Conservation (phyloP, 345 rosid species). For the Populus deltoides region DNA sequence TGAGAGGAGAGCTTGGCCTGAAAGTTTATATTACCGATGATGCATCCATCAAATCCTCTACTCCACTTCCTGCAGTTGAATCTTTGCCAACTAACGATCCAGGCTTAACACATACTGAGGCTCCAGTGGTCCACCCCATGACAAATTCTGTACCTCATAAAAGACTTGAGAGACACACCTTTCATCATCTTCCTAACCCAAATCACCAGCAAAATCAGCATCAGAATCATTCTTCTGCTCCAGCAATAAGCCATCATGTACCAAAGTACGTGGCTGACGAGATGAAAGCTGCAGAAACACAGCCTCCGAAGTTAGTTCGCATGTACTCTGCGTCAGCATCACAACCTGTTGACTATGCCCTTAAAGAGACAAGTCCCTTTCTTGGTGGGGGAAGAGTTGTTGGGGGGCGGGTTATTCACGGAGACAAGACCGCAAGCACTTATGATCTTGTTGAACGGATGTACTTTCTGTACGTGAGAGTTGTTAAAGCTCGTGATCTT, state of each 20-base stretch:
- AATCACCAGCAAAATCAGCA: constrained; percentile 41
- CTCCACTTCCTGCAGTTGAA: constrained; percentile 36
- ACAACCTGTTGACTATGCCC: constrained; percentile 40
- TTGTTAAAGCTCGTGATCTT: constrained; percentile 35
- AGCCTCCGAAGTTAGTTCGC: constrained; percentile 67
- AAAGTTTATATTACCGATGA: constrained; percentile 78
- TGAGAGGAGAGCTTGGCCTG: constrained; percentile 91
- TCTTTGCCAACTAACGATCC: constrained; percentile 25
- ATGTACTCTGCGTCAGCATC: constrained; percentile 61
- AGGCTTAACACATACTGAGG: constrained; percentile 15
- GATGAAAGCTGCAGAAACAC: constrained; percentile 56
- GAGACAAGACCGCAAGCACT: constrained; percentile 38
- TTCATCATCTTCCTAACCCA: constrained; percentile 81
- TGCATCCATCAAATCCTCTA: constrained; percentile 62
- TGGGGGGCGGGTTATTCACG: constrained; percentile 70
- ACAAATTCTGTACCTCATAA: constrained; percentile 8
- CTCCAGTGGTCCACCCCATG: constrained; percentile 10
- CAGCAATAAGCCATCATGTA: constrained; percentile 49
- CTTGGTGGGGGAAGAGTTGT: constrained; percentile 40
- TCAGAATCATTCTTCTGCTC: constrained; percentile 45
- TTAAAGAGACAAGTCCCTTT: constrained; percentile 38
- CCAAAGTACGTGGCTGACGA: constrained; percentile 60
- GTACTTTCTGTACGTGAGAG: constrained; percentile 33
- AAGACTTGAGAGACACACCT: constrained; percentile 53
- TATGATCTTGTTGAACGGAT: constrained; percentile 37